Base-by-base conservation (phyloP, 2,329 filamentous ascomycete species). In the Nigrospora oryzae region DNA sequence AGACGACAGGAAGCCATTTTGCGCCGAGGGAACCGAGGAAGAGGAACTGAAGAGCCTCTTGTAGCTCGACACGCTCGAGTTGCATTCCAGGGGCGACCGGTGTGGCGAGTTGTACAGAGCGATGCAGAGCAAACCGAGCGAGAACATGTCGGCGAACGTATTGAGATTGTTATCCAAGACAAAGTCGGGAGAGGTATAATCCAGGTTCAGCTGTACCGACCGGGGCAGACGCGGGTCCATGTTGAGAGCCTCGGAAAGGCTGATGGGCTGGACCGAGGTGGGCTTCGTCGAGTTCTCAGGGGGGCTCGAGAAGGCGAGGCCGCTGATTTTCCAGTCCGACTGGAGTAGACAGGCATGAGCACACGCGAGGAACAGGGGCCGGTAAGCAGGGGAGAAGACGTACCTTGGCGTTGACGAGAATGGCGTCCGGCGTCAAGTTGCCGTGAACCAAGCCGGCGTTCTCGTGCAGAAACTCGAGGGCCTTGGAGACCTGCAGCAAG, bases 291-390 rank as follows among this genome's bases (percentile, higher is more conserved):
- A 86, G 55, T 79, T 77, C 54, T 89, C 86, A 40, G 87, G 80
- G 13, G 89, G 86, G 38, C 86, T 86, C 60, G 86, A 88, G 63
- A 96, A 98, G 0, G 86, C 81, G 35, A 98, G 75, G n/a, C 91
- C 93, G 55, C 89, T 91, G 49, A 98, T 87, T 63, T 98, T 98
- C 93, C 93, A 98, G 64, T 98, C 93, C 40, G 88, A 95, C 83
- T 87, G 57, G 8, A n/a, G 12, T 16, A 7, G 23, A 28, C 23
- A 28, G 23, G 11, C 34, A 8, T 36, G 15, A 16, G 34, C 34
- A 16, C 34, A 5, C 15, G 13, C 8, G 34, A 12, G 12, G 15
- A n/a, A 13, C n/a, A 16, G 34, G 34, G 14, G 15, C 31, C 28
- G 34, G 31, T 13, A 23, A 34, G 16, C 23, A 11, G 16, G 14